Conservation (phyloP, 1,284 basidiomycete genomes). For the Anthracocystis panici-leucophaei region DNA sequence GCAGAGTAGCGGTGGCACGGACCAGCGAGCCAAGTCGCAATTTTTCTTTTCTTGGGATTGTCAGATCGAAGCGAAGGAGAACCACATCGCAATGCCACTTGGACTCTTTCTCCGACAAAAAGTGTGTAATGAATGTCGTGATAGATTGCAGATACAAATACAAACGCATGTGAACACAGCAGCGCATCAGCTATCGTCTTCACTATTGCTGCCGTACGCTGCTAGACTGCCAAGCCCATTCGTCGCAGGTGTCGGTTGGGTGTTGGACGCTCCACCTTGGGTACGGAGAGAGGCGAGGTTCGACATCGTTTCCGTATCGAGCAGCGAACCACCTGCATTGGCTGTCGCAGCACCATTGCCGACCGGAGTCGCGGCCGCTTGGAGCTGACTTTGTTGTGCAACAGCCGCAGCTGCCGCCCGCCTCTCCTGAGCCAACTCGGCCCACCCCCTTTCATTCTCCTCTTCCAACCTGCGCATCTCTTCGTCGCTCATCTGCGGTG, state of each 20-base stretch:
- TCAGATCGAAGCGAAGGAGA: background rate
- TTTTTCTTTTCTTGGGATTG: background rate
- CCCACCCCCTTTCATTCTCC: constrained; percentile 65
- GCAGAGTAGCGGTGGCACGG: background rate
- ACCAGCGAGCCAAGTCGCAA: constrained; percentile 1
- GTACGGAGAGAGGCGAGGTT: constrained; percentile 47
- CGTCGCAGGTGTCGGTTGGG: constrained; percentile 6
- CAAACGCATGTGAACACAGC: background rate
- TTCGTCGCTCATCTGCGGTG: constrained; percentile 49
- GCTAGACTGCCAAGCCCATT: constrained; percentile 56
- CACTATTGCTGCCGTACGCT: constrained; percentile 65
- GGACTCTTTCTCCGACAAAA: no score
- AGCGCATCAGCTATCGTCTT: constrained; percentile 34
- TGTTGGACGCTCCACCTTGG: constrained; percentile 2
- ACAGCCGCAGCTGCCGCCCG: constrained; percentile 25
- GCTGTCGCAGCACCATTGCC: no score
- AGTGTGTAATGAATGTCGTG: no score
- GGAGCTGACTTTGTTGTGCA: constrained; percentile 3
- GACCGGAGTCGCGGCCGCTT: constrained; percentile 2
- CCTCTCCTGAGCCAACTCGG: constrained; percentile 48
- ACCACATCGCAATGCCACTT: no score
- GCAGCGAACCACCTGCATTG: constrained; percentile 15
- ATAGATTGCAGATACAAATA: constrained; percentile 12
- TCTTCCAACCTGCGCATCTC: constrained; percentile 60
- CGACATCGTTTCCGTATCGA: constrained; percentile 50